Evolutionary conservation across 192 early-diverging fungal species (phyloP).

Genomic region (Backusella psychrophila): DNA sequence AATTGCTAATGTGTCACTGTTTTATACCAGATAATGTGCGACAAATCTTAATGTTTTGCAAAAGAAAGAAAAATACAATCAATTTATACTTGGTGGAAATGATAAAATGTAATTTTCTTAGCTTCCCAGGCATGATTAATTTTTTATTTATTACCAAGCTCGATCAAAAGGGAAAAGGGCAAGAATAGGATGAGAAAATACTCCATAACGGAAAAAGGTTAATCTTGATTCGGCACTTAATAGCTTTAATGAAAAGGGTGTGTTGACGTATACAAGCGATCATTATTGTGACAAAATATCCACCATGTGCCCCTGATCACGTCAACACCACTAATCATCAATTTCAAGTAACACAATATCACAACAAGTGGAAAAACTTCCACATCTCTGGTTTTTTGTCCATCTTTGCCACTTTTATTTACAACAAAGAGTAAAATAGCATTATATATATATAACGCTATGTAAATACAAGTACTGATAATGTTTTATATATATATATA

Average conservation of each 20-base stretch:
- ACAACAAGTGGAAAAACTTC: background rate
- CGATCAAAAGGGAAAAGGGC: background rate
- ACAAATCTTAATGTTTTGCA: background rate
- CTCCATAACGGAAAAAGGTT: background rate
- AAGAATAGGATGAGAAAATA: background rate
- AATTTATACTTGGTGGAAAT: background rate
- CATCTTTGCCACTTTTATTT: background rate
- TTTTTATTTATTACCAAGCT: background rate
- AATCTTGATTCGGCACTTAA: background rate
- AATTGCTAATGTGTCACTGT: background rate
- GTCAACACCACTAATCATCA: background rate
- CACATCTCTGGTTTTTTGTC: background rate
- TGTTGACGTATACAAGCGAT: background rate
- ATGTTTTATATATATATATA: background rate
- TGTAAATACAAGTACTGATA: background rate
- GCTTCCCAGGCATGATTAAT: background rate
- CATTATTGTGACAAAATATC: background rate
- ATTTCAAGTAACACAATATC: background rate
- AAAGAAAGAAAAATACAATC: background rate
- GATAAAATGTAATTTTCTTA: background rate
- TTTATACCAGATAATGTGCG: background rate
- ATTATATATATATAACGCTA: background rate
- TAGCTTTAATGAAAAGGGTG: background rate
- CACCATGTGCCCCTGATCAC: conserved; percentile 1
- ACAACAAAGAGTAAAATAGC: background rate